Conservation (phyloP, 345 rosid genomes). For the Acer saccharum region DNA sequence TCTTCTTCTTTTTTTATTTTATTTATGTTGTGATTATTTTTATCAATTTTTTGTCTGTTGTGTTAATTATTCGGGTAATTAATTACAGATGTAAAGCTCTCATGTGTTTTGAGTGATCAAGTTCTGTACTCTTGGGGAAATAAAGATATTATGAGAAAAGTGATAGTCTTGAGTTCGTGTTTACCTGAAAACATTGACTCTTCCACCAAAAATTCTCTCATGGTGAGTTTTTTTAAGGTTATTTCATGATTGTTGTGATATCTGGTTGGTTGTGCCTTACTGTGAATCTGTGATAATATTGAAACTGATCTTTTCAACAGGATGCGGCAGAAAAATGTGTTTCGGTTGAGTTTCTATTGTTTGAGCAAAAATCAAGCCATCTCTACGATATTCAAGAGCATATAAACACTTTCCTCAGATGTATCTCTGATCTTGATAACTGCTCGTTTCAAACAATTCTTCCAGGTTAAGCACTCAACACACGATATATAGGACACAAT, state of each 20-base stretch:
- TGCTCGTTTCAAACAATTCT: constrained; percentile 64
- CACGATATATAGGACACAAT: neutral
- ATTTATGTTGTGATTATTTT: neutral
- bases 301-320: constrained; percentile 35
- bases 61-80: constrained; percentile 14
- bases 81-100: constrained; percentile 54
- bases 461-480: constrained; percentile 48
- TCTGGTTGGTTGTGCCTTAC: neutral
- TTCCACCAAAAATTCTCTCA: constrained; percentile 44
- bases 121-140: constrained; percentile 73
- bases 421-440: constrained; percentile 84
- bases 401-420: constrained; percentile 46
- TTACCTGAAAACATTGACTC: constrained; percentile 52
- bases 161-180: constrained; percentile 63
- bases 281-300: neutral
- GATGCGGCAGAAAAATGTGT: constrained; percentile 84
- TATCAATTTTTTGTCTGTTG: neutral
- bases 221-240: constrained; percentile 44
- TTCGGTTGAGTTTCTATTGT: constrained; percentile 67
- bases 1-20: neutral
- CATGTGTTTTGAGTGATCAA: constrained; percentile 63
- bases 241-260: constrained; percentile 1
- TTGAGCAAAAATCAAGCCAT: constrained; percentile 57
- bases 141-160: constrained; percentile 66
- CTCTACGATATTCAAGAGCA: constrained; percentile 52